Evolutionary conservation across 257 asterid species (phyloP).

Genomic region (Solanum tarapatanum): DNA sequence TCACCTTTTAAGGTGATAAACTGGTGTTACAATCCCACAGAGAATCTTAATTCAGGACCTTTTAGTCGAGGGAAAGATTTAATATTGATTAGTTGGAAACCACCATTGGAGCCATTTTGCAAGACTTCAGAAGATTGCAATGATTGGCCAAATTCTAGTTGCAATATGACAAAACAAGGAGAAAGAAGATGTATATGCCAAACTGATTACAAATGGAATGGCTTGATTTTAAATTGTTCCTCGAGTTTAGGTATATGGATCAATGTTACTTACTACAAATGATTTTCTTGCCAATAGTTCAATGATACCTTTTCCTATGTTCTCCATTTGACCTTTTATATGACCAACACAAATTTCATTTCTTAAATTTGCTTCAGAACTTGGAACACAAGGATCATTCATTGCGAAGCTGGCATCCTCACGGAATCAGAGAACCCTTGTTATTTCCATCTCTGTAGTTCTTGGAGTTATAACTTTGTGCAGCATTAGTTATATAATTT

Average conservation of each 20-base stretch:
- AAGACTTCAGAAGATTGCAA: slow-evolving; percentile 1
- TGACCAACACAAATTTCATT: neutral
- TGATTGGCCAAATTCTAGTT: slow-evolving; percentile 18
- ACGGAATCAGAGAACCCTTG: neutral
- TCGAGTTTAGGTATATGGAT: slow-evolving; percentile 7
- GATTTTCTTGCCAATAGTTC: neutral
- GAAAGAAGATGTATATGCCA: slow-evolving; percentile 13
- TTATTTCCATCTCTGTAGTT: neutral
- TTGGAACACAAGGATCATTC: neutral
- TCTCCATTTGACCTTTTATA: neutral
- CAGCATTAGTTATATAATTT: slow-evolving; percentile 12
- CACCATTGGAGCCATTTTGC: slow-evolving; percentile 18
- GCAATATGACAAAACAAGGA: neutral
- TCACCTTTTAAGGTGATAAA: slow-evolving; percentile 6
- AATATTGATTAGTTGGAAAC: slow-evolving; percentile 7
- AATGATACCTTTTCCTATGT: neutral
- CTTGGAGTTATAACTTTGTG: slow-evolving; percentile 11
- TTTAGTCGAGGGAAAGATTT: neutral
- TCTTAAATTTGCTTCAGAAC: neutral
- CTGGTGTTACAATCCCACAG: neutral
- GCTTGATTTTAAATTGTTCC: slow-evolving; percentile 5
- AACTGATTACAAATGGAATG: slow-evolving; percentile 12
- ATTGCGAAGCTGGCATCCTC: neutral
- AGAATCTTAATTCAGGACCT: neutral
- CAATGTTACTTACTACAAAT: neutral